A percentile compares a stretch with the other conserved stretches of the same genome.
These are phyloP conservation scores for Cercospora sp. DNA, from an alignment of 2,329 filamentous ascomycete species.

Conservation along the genomic window DNA sequence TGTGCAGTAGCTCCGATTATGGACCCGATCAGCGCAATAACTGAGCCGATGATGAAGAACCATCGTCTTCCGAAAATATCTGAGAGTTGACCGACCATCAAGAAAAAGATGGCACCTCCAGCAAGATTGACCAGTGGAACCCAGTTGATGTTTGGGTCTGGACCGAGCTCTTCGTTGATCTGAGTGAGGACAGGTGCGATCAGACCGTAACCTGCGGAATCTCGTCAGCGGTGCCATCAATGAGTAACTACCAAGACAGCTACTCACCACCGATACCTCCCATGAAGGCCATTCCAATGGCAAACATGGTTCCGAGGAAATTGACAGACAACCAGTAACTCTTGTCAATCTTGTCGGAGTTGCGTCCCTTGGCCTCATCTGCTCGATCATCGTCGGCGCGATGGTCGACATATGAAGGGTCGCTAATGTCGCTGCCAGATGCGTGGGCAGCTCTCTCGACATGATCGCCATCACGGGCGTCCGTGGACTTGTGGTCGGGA, in stretches of 20 bases:
- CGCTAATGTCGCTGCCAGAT: constrained; percentile 9
- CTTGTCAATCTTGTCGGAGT: constrained; percentile 28
- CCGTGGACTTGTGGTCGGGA: background rate
- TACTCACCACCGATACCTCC: constrained; percentile 31
- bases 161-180: constrained; percentile 43
- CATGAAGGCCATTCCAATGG: constrained; percentile 32
- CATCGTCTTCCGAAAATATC: constrained; percentile 43
- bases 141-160: constrained; percentile 43
- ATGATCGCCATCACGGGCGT: constrained; percentile 16
- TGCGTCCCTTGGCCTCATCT: constrained; percentile 29
- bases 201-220: constrained; percentile 27
- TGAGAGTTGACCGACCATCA: constrained; percentile 40
- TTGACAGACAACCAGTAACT: constrained; percentile 32
- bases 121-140: constrained; percentile 40
- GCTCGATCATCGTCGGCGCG: constrained; percentile 30
- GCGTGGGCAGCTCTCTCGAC: constrained; percentile 17
- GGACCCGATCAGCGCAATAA: constrained; percentile 39
- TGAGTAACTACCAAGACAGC: background rate
- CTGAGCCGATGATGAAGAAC: constrained; percentile 40
- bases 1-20: constrained; percentile 39
- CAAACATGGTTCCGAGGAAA: constrained; percentile 30
- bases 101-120: constrained; percentile 41
- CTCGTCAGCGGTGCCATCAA: background rate
- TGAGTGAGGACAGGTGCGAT: constrained; percentile 29
- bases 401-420: constrained; percentile 25